Evolutionary conservation across 2,329 filamentous ascomycete species (phyloP).

Genomic region (Arthrobotrys pseudoclavata): DNA sequence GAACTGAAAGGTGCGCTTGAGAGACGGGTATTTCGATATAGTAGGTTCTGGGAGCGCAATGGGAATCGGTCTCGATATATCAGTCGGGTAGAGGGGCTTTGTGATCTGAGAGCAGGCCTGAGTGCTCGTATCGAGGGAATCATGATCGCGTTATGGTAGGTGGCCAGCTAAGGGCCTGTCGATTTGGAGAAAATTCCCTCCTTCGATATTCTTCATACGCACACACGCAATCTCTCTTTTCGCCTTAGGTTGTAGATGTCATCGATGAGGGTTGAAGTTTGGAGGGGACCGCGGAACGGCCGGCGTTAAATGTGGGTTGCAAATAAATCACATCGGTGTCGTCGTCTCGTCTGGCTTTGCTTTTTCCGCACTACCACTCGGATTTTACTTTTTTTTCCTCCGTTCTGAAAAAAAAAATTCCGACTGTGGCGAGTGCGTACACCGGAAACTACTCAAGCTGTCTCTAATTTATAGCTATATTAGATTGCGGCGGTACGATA

Average conservation of each 20-base stretch:
- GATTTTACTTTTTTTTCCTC: constrained; percentile 17
- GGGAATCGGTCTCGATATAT: constrained; percentile 26
- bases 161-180: constrained; percentile 10
- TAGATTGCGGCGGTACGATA: background rate
- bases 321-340: constrained; percentile 32
- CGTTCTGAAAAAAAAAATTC: constrained; percentile 11
- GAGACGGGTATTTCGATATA: constrained; percentile 17
- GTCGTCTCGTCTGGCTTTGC: constrained; percentile 27
- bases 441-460: background rate
- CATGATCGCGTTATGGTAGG: constrained; percentile 39
- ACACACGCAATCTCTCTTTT: background rate
- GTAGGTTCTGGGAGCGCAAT: constrained; percentile 8
- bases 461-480: background rate
- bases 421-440: constrained; percentile 10
- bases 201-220: constrained; percentile 3
- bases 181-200: constrained; percentile 8
- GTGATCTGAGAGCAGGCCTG: constrained; percentile 40
- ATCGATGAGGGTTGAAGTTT: constrained; percentile 10
- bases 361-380: constrained; percentile 21
- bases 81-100: constrained; percentile 35
- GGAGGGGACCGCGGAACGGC: constrained; percentile 30
- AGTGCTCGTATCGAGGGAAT: constrained; percentile 50
- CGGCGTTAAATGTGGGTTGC: constrained; percentile 40
- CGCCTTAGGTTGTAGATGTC: constrained; percentile 7
- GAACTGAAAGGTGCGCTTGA: constrained; percentile 5